Base-by-base conservation (phyloP, 352 stramenopile genomes). In the Phytophthora chlamydospora region DNA sequence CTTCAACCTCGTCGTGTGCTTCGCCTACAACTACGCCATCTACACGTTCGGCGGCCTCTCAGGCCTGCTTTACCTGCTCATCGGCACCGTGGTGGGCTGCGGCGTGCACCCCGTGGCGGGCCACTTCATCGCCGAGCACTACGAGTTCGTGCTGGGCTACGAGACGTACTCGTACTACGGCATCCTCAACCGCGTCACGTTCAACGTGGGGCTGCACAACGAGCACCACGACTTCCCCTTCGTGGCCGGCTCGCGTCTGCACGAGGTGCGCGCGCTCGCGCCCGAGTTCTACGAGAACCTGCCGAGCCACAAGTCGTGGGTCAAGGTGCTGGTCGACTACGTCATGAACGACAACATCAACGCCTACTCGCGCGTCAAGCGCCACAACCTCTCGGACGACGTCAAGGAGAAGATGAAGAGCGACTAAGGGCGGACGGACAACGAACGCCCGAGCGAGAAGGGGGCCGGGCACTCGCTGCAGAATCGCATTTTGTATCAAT, bases 131-230 rank as follows among this genome's bases (percentile, higher is more conserved):
- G 89, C 95, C 5, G 97, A 99, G 71, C 97, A 99, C 78, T 99
- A 98, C 71, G 89, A 97, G 39, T 98, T 99, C 66, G 82, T 94
- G 54, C 71, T 96, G 31, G 95, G 96, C 56, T 89, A 98, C 53
- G 96, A 98, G 75, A 99, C 97, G 35, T 99, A 98, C 75, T 98
- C 89, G 54, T 99, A 99, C 85, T 99, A 99, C 71, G 97, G 97
- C 59, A 88, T 91, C 19, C 80, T 99, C 32, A 99, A 99, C 81
- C 92, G 82, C 57, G 71, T 99, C 43, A 97, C 93, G 41, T 99
- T 98, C 69, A 99, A 99, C 76, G 97, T 99, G 17, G 97, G 97
- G 17, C 97, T 98, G 67, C 97, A 99, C 81, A 99, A 99, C 73
- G 96, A 99, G 75, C 97, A 99, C 78, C 97, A 99, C 70, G 97